Conservation (phyloP, 768 basidiomycete species). For the Roridomyces roridus region DNA sequence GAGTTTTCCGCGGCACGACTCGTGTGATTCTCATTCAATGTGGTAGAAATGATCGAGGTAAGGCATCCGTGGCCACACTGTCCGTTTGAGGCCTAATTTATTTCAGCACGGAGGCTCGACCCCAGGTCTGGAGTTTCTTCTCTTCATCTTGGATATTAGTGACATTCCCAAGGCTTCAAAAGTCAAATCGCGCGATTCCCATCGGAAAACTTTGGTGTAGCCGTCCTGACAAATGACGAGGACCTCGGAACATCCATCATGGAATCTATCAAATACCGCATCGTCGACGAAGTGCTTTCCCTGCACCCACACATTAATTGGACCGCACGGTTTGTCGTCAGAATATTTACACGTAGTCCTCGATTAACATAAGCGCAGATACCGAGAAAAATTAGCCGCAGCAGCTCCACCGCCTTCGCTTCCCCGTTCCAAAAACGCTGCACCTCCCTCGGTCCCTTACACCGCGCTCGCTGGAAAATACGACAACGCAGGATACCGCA, state of each 20-base stretch:
- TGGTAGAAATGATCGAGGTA: constrained; percentile 22
- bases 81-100: background rate
- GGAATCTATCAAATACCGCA: constrained; percentile 31
- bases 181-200: constrained; percentile 28
- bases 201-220: constrained; percentile 26
- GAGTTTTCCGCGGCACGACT: constrained; percentile 22
- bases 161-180: constrained; percentile 23
- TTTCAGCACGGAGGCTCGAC: constrained; percentile 25
- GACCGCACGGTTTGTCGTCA: constrained; percentile 24
- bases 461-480: constrained; percentile 29
- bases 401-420: constrained; percentile 15
- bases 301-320: constrained; percentile 32
- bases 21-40: constrained; percentile 4
- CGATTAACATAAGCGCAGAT: no score
- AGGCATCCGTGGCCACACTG: background rate
- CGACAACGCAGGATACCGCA: constrained; percentile 29
- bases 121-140: constrained; percentile 6
- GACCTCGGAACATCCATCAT: constrained; percentile 24
- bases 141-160: background rate
- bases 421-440: constrained; percentile 23
- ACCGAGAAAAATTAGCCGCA: background rate
- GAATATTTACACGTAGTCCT: no score
- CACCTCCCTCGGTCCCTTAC: constrained; percentile 20
- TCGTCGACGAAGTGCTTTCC: constrained; percentile 29
- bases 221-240: constrained; percentile 35